These are phyloP conservation scores for Trichoderma sp. DNA, from an alignment of 2,329 filamentous ascomycete species.

Conservation along the genomic window DNA sequence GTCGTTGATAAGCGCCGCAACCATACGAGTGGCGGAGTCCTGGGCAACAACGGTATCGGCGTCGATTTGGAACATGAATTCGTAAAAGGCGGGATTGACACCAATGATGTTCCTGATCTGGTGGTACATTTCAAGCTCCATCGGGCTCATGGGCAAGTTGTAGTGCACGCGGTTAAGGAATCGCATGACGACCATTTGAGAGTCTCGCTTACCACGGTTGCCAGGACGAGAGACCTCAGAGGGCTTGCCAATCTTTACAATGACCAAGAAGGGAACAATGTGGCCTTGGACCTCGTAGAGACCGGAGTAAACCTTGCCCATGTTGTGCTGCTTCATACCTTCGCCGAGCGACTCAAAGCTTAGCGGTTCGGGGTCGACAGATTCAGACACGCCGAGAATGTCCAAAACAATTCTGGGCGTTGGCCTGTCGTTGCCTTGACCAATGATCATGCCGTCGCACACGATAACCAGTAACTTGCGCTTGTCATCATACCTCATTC, in stretches of 20 bases:
- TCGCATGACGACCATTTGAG: constrained; percentile 97
- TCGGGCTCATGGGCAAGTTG: constrained; percentile 91
- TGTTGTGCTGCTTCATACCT: constrained; percentile 97
- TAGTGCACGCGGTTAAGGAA: constrained; percentile 99
- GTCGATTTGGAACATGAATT: constrained; percentile 94
- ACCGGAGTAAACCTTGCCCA: constrained; percentile 98
- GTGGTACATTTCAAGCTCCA: constrained; percentile 98
- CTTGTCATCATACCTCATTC: constrained; percentile 98
- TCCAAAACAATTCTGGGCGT: constrained; percentile 96
- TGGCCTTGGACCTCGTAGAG: constrained; percentile 97
- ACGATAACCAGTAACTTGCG: constrained; percentile 90
- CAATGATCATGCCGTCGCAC: constrained; percentile 99
- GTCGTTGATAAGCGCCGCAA: constrained; percentile 87
- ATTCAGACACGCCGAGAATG: constrained; percentile 92
- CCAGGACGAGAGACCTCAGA: constrained; percentile 93
- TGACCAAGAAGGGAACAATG: constrained; percentile 94
- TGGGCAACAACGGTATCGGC: constrained; percentile 92
- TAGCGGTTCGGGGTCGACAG: constrained; percentile 89
- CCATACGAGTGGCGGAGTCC: constrained; percentile 89
- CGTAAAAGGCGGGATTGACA: constrained; percentile 97
- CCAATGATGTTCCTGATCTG: constrained; percentile 99
- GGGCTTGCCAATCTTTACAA: constrained; percentile 97
- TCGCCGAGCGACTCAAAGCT: constrained; percentile 97
- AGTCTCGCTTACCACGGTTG: constrained; percentile 99
- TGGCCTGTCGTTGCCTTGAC: constrained; percentile 93